Conservation (phyloP, 1,284 basidiomycete genomes). For the Irpex sp. region DNA sequence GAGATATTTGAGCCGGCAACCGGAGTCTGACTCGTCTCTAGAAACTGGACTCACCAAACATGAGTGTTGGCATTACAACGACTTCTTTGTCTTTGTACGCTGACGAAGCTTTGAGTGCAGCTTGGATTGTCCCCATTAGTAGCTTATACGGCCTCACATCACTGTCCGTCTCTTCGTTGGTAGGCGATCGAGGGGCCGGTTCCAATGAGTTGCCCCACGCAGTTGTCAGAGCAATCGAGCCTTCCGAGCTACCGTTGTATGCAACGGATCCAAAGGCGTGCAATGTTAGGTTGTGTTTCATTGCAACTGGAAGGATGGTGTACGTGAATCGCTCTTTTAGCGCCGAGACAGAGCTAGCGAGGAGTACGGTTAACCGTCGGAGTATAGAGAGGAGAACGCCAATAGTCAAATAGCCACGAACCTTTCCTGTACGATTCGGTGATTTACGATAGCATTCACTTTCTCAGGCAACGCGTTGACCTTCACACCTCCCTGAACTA, state of each 20-base stretch:
- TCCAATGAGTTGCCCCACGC: conserved; percentile 54
- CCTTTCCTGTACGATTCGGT: conserved; percentile 56
- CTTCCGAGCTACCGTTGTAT: conserved; percentile 23
- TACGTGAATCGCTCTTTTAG: conserved; percentile 48
- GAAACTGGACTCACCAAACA: conserved; percentile 10
- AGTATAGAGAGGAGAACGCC: background rate
- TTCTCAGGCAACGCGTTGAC: conserved; percentile 61
- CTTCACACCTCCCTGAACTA: conserved; percentile 78
- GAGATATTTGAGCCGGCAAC: too few species aligned
- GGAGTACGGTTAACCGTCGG: conserved; percentile 35
- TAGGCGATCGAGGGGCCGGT: conserved; percentile 64
- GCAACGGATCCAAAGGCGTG: conserved; percentile 52
- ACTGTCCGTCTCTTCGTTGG: conserved; percentile 21
- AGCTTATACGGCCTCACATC: conserved; percentile 54
- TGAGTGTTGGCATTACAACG: conserved; percentile 13
- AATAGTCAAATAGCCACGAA: conserved; percentile 18
- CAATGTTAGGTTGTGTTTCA: conserved; percentile 57
- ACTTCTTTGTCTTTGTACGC: conserved; percentile 24
- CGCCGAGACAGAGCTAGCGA: conserved; percentile 47
- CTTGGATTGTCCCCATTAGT: conserved; percentile 54
- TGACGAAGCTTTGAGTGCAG: conserved; percentile 33
- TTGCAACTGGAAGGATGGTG: conserved; percentile 50
- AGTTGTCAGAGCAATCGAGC: conserved; percentile 45
- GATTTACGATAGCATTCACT: conserved; percentile 61
- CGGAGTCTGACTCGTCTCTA: too few species aligned